Evolutionary conservation across 1,284 basidiomycete genomes (phyloP).

Genomic region (Ustilago vetiveriae): DNA sequence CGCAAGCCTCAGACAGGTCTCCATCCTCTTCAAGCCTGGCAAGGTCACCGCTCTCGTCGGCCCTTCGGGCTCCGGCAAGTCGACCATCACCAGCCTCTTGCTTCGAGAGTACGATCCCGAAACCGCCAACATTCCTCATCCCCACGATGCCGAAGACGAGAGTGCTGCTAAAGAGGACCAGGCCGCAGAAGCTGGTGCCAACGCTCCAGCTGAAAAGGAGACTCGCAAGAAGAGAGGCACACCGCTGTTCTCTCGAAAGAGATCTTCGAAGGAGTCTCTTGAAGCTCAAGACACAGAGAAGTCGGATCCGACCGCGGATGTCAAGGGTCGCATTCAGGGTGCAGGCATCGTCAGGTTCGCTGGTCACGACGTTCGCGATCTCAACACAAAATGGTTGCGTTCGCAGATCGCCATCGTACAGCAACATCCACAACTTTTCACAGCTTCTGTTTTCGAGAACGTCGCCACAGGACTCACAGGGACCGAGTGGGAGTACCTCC

Average conservation of each 20-base stretch:
- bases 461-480: constrained; percentile 62
- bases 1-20: constrained; percentile 55
- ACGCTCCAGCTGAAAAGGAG: background rate
- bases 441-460: constrained; percentile 63
- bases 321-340: constrained; percentile 40
- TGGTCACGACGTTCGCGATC: constrained; percentile 64
- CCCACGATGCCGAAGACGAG: constrained; percentile 30
- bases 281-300: constrained; percentile 20
- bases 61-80: constrained; percentile 65
- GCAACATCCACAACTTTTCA: constrained; percentile 68
- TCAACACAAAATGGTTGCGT: constrained; percentile 68
- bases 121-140: constrained; percentile 52
- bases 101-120: constrained; percentile 69
- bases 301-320: constrained; percentile 17
- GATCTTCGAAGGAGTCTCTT: constrained; percentile 5
- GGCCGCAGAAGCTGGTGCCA: background rate
- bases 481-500: constrained; percentile 47
- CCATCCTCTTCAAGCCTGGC: constrained; percentile 49
- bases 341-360: constrained; percentile 60
- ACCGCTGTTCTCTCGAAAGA: constrained; percentile 6
- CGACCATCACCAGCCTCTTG: constrained; percentile 68
- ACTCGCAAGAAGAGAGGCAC: constrained; percentile 11
- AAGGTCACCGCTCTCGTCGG: constrained; percentile 67
- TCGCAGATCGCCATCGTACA: constrained; percentile 69
- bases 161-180: constrained; percentile 12